phyloP scores from a whole-genome alignment of 139 green algal genomes.

The Microglena sp. region DNA sequence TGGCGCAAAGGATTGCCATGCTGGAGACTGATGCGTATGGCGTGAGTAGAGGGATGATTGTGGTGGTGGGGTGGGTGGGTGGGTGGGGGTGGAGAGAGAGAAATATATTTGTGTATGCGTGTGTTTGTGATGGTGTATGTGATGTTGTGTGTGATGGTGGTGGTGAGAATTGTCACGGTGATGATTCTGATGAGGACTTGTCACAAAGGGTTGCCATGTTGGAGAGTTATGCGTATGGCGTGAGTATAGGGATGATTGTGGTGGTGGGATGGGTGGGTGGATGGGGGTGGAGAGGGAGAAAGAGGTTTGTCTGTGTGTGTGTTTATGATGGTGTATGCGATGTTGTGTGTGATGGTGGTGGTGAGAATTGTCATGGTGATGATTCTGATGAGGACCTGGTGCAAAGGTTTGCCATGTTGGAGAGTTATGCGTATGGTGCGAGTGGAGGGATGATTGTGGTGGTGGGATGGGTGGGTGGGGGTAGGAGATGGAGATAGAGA shows the following conservation, averaged over 20 bases:
- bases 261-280: neutral
- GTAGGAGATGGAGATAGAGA: no score
- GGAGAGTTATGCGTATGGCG: slow-evolving; percentile 58
- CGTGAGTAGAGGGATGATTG: slow-evolving; percentile 13
- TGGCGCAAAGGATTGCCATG: slow-evolving; percentile 56
- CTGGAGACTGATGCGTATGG: slow-evolving; percentile 63
- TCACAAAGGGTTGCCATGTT: slow-evolving; percentile 56
- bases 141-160: no score
- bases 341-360: no score
- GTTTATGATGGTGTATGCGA: no score
- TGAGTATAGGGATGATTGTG: slow-evolving; percentile 1
- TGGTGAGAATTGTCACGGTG: no score
- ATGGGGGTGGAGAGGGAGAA: no score
- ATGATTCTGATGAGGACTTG: no score
- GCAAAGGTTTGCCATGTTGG: slow-evolving; percentile 53
- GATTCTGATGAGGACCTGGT: slow-evolving; percentile 69
- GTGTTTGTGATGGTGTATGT: no score
- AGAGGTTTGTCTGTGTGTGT: no score
- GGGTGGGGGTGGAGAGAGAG: no score
- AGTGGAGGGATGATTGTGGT: neutral
- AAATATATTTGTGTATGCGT: no score
- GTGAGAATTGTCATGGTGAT: no score
- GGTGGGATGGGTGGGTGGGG: neutral
- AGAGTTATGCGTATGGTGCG: slow-evolving; percentile 57
- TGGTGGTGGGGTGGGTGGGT: neutral